Percentiles rank a stretch among this genome's conserved stretches.
Conservation (phyloP, 805 yeast species). For the Candida argentea region DNA sequence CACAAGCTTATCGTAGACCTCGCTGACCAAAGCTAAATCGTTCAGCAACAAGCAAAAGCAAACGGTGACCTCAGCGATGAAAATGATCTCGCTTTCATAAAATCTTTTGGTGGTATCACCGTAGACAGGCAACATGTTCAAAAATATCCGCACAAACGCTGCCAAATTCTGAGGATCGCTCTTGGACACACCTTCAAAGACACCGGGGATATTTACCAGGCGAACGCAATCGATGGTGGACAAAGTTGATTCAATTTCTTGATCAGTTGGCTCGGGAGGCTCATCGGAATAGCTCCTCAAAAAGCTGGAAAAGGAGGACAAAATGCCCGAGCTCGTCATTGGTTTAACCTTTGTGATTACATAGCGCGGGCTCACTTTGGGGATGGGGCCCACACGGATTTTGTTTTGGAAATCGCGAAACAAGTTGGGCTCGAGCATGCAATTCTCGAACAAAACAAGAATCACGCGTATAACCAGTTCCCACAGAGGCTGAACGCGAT, state of each 20-base stretch:
- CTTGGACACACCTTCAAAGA: constrained; percentile 43
- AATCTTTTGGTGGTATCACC: constrained; percentile 23
- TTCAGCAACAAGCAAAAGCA: constrained; percentile 24
- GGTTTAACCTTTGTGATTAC: constrained; percentile 54
- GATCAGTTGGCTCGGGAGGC: constrained; percentile 85
- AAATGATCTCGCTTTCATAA: constrained; percentile 38
- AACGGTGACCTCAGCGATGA: constrained; percentile 35
- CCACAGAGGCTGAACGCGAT: constrained; percentile 52
- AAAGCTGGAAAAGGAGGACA: constrained; percentile 86
- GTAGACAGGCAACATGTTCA: constrained; percentile 18
- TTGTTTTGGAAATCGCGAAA: constrained; percentile 56
- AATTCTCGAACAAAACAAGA: constrained; percentile 58
- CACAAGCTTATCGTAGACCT: constrained; percentile 8
- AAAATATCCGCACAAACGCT: constrained; percentile 16
- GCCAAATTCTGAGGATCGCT: constrained; percentile 25
- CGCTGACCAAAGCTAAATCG: constrained; percentile 13
- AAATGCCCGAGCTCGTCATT: constrained; percentile 64
- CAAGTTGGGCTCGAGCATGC: constrained; percentile 52
- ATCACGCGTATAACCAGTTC: constrained; percentile 45
- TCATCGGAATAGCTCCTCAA: constrained; percentile 82
- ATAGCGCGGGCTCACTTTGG: constrained; percentile 57
- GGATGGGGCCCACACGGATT: constrained; percentile 41
- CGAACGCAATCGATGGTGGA: constrained; percentile 77
- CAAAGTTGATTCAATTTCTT: constrained; percentile 78
- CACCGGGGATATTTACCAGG: constrained; percentile 49